A percentile compares a stretch with the other conserved stretches of the same genome.
These are phyloP conservation scores for Trichoderma sp. DNA, from an alignment of 2,329 filamentous ascomycete genomes.

Conservation along the genomic window DNA sequence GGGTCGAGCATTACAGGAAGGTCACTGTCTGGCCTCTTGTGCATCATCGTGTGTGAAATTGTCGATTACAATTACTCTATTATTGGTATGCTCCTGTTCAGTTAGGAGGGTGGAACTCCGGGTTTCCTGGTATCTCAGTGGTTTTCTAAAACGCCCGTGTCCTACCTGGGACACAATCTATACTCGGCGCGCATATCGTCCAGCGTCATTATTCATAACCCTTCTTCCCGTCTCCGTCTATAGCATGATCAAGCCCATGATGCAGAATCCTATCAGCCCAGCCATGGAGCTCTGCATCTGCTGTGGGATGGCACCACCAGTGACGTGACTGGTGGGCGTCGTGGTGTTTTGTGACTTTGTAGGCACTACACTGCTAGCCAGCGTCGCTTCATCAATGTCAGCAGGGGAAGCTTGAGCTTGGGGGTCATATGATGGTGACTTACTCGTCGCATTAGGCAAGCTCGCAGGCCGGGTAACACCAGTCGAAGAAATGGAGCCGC, in stretches of 20 bases:
- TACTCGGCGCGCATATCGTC: slow-evolving; percentile 27
- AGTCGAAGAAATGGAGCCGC: neutral
- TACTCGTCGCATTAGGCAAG: slow-evolving; percentile 28
- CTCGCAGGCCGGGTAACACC: slow-evolving; percentile 8
- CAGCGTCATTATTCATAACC: slow-evolving; percentile 28
- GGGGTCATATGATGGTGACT: neutral
- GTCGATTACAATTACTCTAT: slow-evolving; percentile 28
- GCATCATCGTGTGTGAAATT: slow-evolving; percentile 19
- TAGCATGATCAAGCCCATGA: slow-evolving; percentile 43
- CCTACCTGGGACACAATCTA: slow-evolving; percentile 33
- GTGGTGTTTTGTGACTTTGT: slow-evolving; percentile 35
- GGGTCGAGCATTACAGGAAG: neutral
- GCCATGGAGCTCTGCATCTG: slow-evolving; percentile 42
- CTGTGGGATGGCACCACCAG: slow-evolving; percentile 40
- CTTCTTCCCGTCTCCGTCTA: slow-evolving; percentile 30
- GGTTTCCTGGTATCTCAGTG: slow-evolving; percentile 32
- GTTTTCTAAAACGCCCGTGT: slow-evolving; percentile 31
- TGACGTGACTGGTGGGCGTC: slow-evolving; percentile 36
- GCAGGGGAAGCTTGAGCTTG: neutral
- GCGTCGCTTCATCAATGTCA: slow-evolving; percentile 22
- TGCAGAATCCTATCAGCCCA: slow-evolving; percentile 44
- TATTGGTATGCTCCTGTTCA: slow-evolving; percentile 20
- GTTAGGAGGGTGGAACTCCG: slow-evolving; percentile 7
- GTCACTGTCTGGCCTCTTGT: neutral
- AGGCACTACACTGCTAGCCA: slow-evolving; percentile 19